Conservation (phyloP, 345 rosid genomes). For the Laguncularia racemosa region DNA sequence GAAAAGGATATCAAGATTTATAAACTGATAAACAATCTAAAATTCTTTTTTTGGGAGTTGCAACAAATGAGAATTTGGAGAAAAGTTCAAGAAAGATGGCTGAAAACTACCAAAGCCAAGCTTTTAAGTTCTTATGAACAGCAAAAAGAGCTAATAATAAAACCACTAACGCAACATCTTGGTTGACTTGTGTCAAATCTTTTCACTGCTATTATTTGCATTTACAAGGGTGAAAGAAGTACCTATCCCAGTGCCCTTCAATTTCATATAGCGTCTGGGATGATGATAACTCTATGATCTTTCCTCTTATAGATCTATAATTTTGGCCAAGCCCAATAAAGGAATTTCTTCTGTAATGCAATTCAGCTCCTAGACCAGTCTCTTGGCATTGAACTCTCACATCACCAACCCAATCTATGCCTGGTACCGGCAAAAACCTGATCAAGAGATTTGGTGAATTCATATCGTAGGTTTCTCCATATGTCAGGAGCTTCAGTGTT, state of each 20-base stretch:
- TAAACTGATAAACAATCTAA: not conserved
- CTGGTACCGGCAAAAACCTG: constrained; percentile 50
- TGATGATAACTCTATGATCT: constrained; percentile 43
- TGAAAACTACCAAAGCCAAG: no score
- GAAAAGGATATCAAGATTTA: not conserved
- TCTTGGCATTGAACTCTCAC: constrained; percentile 51
- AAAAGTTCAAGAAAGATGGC: not conserved
- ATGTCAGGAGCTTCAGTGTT: constrained; percentile 45
- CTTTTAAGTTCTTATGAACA: no score
- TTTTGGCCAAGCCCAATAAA: constrained; percentile 31
- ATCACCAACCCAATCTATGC: constrained; percentile 62
- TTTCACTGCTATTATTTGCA: no score
- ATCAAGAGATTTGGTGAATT: constrained; percentile 61
- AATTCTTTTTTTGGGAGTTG: not conserved
- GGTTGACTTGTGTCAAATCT: no score
- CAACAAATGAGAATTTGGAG: not conserved
- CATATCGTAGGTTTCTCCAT: constrained; percentile 67
- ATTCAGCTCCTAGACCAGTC: constrained; percentile 53
- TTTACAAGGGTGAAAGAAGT: not conserved
- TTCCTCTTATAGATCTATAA: constrained; percentile 54
- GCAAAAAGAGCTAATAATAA: no score
- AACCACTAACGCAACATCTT: no score
- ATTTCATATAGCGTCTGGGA: constrained; percentile 35
- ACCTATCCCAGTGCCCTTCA: constrained; percentile 82
- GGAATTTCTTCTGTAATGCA: constrained; percentile 33